Base-by-base conservation (phyloP, 768 basidiomycete genomes). In the Kockovaella imperatae region DNA sequence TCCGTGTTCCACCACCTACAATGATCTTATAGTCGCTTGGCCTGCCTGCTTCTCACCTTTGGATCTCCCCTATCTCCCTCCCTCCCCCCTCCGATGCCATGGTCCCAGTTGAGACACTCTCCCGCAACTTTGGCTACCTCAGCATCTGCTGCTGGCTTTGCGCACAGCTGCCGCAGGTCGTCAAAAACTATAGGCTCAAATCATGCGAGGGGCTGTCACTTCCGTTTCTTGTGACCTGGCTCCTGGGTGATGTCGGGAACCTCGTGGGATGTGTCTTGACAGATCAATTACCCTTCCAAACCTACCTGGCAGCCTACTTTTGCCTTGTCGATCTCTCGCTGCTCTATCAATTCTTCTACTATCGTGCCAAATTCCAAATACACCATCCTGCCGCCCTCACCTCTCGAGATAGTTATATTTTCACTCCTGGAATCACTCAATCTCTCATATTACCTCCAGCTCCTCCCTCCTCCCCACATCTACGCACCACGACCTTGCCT, bases 241-340 rank as follows among this genome's bases (percentile, higher is more conserved):
- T 90, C 49, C 67, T 36, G 86, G 93, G 93, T 41, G 95, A 99
- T 73, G 74, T 85, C 20, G 89, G 90, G 17, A 97, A 97, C 71
- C 77, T 97, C 25, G 70, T 97, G 50, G 91, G 74, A 7, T 68
- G 68, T 68, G 73, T 96, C 50, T 75, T 99, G 46, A 97, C 95
- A 2, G 79, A 84, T 60, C 95, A 97, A 66, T 77, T 95, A 14
- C 88, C 89, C 18, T 97, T 99, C 70, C 93, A 95, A 87, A 93
- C 81, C 34, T 87, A 81, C 68, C 86, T 99, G 36, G 93, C 95
- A 2, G 77, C 77, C 0, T 99, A 99, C 70, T 99, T 96, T 66
- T 84, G 86, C 62, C 73, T 78, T 46, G 78, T 97, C 42, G 95
- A 99, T 70, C 73, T 80, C 42, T 74, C 77, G 25, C 76, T 97